Percentiles rank a stretch among this genome's conserved stretches.
These are phyloP conservation scores for Blastobotrys illinoisensis DNA, from an alignment of 1,139 yeast species.

Conservation along the genomic window DNA sequence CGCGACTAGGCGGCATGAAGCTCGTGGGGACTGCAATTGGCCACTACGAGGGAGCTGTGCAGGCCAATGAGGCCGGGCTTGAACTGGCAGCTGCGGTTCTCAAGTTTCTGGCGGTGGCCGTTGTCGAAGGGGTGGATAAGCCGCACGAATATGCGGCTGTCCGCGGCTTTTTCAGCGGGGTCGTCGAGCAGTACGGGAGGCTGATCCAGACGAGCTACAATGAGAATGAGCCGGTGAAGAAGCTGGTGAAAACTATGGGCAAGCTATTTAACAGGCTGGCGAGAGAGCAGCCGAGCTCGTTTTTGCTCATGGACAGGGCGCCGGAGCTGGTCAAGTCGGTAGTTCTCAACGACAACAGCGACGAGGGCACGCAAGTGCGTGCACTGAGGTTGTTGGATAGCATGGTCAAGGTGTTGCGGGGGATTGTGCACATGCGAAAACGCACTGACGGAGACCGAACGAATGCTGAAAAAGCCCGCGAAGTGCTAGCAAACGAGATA, in stretches of 20 bases:
- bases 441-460: constrained; percentile 48
- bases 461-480: constrained; percentile 57
- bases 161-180: constrained; percentile 51
- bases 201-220: constrained; percentile 25
- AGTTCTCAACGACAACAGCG: neutral
- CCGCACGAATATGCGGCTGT: constrained; percentile 58
- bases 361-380: constrained; percentile 62
- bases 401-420: constrained; percentile 59
- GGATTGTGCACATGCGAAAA: constrained; percentile 60
- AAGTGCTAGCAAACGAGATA: constrained; percentile 46
- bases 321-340: neutral
- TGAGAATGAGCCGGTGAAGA: constrained; percentile 46
- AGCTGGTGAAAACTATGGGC: constrained; percentile 68
- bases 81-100: constrained; percentile 73
- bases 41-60: constrained; percentile 52
- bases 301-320: constrained; percentile 45
- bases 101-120: constrained; percentile 65
- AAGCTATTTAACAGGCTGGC: constrained; percentile 62
- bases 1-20: constrained; percentile 35
- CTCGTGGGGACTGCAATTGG: constrained; percentile 37
- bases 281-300: constrained; percentile 60
- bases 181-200: constrained; percentile 56
- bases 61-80: constrained; percentile 38
- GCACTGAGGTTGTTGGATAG: constrained; percentile 62
- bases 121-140: constrained; percentile 71